A percentile compares a stretch with the other conserved stretches of the same genome.
phyloP scores from a whole-genome alignment of 768 basidiomycete species.

The Sistotremastrum niveocremeum region DNA sequence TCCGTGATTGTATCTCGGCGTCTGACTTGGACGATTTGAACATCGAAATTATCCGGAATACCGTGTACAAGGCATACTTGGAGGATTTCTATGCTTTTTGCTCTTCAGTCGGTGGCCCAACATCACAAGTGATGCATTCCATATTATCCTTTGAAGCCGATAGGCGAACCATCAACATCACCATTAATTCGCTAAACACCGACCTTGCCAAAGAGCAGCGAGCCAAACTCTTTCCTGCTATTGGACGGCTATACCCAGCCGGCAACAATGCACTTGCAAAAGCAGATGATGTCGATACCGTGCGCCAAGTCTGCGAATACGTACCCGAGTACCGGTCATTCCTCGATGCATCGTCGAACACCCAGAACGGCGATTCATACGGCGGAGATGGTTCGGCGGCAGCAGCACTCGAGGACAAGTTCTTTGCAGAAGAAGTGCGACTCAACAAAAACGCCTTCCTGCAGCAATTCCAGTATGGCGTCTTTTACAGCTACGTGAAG shows the following conservation, averaged over 20 bases:
- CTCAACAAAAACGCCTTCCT: slow-evolving; percentile 91
- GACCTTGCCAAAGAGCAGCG: slow-evolving; percentile 92
- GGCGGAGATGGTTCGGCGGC: slow-evolving; percentile 35
- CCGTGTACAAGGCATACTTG: slow-evolving; percentile 96
- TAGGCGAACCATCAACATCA: slow-evolving; percentile 93
- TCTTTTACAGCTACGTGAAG: slow-evolving; percentile 88
- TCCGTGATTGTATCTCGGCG: slow-evolving; percentile 89
- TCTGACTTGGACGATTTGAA: slow-evolving; percentile 96
- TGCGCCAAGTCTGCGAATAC: slow-evolving; percentile 74
- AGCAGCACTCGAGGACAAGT: slow-evolving; percentile 77
- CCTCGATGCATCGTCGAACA: slow-evolving; percentile 45
- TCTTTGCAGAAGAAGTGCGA: slow-evolving; percentile 88
- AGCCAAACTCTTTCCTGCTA: slow-evolving; percentile 84
- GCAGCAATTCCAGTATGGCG: slow-evolving; percentile 92
- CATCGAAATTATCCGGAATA: slow-evolving; percentile 99
- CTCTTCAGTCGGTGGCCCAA: slow-evolving; percentile 66
- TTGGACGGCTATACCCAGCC: slow-evolving; percentile 88
- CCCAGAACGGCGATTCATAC: slow-evolving; percentile 17
- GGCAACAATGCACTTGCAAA: slow-evolving; percentile 90
- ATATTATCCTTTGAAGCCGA: slow-evolving; percentile 96
- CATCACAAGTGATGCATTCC: slow-evolving; percentile 80
- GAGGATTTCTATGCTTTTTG: slow-evolving; percentile 92
- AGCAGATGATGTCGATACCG: slow-evolving; percentile 92
- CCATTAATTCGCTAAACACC: slow-evolving; percentile 96
- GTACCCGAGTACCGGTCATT: slow-evolving; percentile 85